Percentiles rank a stretch among this genome's conserved stretches.
Conservation (phyloP, 2,329 filamentous ascomycete species). For the Hypoxylon sp. region DNA sequence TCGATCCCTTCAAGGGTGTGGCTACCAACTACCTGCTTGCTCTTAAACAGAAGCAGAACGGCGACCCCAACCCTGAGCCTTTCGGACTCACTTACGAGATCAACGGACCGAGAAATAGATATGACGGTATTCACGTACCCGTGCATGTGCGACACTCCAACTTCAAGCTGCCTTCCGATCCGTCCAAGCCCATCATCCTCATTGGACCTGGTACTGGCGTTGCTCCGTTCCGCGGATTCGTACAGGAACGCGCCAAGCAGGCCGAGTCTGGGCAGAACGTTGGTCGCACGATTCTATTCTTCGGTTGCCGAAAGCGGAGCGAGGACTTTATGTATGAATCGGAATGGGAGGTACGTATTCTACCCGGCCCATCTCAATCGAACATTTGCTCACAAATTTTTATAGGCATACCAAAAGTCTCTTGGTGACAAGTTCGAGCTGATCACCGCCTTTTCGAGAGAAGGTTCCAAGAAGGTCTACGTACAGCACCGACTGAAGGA, state of each 20-base stretch:
- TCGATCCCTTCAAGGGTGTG: conserved; percentile 86
- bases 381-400: conserved; percentile 42
- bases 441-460: conserved; percentile 94
- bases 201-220: conserved; percentile 96
- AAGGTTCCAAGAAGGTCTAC: conserved; percentile 88
- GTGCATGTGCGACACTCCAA: conserved; percentile 98
- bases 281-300: conserved; percentile 90
- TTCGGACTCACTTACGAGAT: conserved; percentile 89
- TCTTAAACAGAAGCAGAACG: conserved; percentile 95
- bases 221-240: conserved; percentile 92
- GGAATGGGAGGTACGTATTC: conserved; percentile 84
- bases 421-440: conserved; percentile 91
- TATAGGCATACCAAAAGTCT: conserved; percentile 79
- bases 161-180: conserved; percentile 97
- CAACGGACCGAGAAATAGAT: conserved; percentile 91
- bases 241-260: conserved; percentile 90
- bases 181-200: conserved; percentile 93
- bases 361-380: background rate
- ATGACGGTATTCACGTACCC: conserved; percentile 92
- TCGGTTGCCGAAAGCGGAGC: conserved; percentile 85
- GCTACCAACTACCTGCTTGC: conserved; percentile 96
- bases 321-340: conserved; percentile 93
- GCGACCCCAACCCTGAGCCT: conserved; percentile 79
- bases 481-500: conserved; percentile 94
- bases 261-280: conserved; percentile 82